Evolutionary conservation across 306 rosid species (phyloP).

Genomic region (Vigna reflexopilosa): DNA sequence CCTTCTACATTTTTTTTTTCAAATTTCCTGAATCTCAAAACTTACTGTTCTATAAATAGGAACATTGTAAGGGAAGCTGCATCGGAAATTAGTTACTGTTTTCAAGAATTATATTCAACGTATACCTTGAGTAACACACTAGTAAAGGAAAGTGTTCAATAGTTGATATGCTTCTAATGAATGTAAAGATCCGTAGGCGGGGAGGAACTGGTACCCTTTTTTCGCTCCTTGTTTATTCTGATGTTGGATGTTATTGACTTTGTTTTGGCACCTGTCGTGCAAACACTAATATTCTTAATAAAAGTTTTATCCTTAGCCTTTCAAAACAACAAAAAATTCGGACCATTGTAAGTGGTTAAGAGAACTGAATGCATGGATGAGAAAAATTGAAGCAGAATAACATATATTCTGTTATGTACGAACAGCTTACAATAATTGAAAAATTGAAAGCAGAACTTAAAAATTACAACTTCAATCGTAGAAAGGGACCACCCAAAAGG

Average conservation of each 20-base stretch:
- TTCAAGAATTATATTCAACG: too few relatives aligned
- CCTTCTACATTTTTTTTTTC: background rate
- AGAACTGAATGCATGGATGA: background rate
- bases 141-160: too few relatives aligned
- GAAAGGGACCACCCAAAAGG: background rate
- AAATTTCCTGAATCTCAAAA: slow-evolving; percentile 1
- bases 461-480: background rate
- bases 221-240: too few relatives aligned
- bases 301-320: too few relatives aligned
- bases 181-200: too few relatives aligned
- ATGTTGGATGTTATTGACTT: too few relatives aligned
- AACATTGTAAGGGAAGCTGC: background rate
- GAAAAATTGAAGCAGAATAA: background rate
- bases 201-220: too few relatives aligned
- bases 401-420: background rate
- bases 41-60: background rate
- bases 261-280: too few relatives aligned
- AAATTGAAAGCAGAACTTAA: background rate
- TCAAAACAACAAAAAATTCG: background rate
- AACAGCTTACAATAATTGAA: background rate
- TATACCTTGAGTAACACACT: too few relatives aligned
- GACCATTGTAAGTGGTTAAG: background rate
- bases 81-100: too few relatives aligned
- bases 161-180: too few relatives aligned
- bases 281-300: too few relatives aligned